phyloP scores from a whole-genome alignment of 1,139 yeast species.

The Geotrichum candidum region DNA sequence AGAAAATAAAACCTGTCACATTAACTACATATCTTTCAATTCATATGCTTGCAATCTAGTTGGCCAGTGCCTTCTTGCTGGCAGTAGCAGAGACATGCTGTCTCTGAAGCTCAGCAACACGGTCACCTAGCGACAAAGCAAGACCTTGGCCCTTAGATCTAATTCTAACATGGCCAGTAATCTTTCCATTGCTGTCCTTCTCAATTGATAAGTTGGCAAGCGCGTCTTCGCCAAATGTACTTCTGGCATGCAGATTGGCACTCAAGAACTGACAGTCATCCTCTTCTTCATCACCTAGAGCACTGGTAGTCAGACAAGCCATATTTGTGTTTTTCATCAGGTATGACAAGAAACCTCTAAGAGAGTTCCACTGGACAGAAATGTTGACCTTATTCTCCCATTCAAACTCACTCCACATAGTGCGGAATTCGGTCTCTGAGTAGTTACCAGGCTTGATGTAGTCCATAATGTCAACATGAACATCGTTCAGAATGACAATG shows the following conservation, averaged over 20 bases:
- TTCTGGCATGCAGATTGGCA: conserved; percentile 88
- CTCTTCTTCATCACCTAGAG: conserved; percentile 39
- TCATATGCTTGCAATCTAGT: neutral
- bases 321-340: conserved; percentile 82
- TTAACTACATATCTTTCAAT: neutral
- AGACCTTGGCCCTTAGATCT: conserved; percentile 98
- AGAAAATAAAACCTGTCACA: conserved; percentile 4
- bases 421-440: conserved; percentile 83
- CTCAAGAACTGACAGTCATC: conserved; percentile 85
- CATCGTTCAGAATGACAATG: conserved; percentile 88
- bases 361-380: conserved; percentile 59
- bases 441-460: conserved; percentile 93
- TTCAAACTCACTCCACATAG: conserved; percentile 99
- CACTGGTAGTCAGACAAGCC: conserved; percentile 91
- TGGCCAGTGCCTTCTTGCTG: conserved; percentile 14
- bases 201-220: conserved; percentile 94
- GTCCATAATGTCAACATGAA: conserved; percentile 95
- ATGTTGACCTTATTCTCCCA: conserved; percentile 98
- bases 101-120: conserved; percentile 54
- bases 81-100: conserved; percentile 18
- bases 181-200: conserved; percentile 61
- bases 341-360: conserved; percentile 74
- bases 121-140: conserved; percentile 90
- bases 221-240: conserved; percentile 97
- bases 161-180: conserved; percentile 92